A percentile compares a stretch with the other conserved stretches of the same genome.
phyloP scores from a whole-genome alignment of 495 filamentous ascomycete genomes.

The Xylaria flabelliformis region DNA sequence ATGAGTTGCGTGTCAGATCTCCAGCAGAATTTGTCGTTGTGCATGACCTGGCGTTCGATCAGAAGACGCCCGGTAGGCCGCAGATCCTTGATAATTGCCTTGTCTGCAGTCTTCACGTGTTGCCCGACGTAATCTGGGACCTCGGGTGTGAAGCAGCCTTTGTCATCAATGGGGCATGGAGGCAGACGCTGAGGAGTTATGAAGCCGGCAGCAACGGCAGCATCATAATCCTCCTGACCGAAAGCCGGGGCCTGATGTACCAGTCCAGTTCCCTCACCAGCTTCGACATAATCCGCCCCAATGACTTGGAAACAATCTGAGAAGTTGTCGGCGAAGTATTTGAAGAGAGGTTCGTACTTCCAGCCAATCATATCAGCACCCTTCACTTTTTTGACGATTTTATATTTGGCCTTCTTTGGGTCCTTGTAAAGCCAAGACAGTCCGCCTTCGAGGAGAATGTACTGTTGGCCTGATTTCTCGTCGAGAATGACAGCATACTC shows the following conservation, averaged over 20 bases:
- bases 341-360: slow-evolving; percentile 89
- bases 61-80: slow-evolving; percentile 80
- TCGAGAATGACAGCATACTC: too few species aligned
- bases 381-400: slow-evolving; percentile 79
- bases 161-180: slow-evolving; percentile 76
- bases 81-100: slow-evolving; percentile 88
- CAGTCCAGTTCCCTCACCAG: slow-evolving; percentile 91
- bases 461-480: too few species aligned
- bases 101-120: slow-evolving; percentile 93
- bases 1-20: slow-evolving; percentile 96
- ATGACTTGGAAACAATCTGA: slow-evolving; percentile 90
- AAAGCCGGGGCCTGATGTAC: slow-evolving; percentile 96
- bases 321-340: slow-evolving; percentile 93
- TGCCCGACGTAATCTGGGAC: slow-evolving; percentile 80
- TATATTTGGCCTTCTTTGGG: slow-evolving; percentile 60
- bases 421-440: too few species aligned
- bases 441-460: too few species aligned
- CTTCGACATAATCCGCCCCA: slow-evolving; percentile 87
- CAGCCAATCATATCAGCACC: slow-evolving; percentile 85
- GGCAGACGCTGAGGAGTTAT: slow-evolving; percentile 77
- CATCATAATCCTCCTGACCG: slow-evolving; percentile 95
- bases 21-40: slow-evolving; percentile 95
- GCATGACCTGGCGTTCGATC: slow-evolving; percentile 58
- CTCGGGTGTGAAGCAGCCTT: slow-evolving; percentile 68
- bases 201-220: slow-evolving; percentile 77